phyloP scores from a whole-genome alignment of 2,329 filamentous ascomycete genomes.

The Lasiodiplodia hormozganensis region DNA sequence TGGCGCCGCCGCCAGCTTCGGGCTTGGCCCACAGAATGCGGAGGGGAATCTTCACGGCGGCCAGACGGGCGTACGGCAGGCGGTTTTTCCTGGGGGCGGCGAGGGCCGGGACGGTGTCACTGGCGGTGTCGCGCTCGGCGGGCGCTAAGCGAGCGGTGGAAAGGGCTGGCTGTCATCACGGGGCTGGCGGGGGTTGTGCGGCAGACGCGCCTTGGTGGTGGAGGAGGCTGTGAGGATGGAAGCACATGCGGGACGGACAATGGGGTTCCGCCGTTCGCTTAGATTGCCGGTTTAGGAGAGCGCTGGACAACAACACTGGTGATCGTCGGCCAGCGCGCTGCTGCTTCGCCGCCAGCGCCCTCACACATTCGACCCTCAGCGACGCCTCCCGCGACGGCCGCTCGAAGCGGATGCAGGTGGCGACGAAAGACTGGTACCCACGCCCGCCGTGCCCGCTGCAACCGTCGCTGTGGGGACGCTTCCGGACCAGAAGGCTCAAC shows the following conservation, averaged over 20 bases:
- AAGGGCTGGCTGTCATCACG: conserved; percentile 10
- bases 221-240: conserved; percentile 7
- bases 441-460: background rate
- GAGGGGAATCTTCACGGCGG: conserved; percentile 11
- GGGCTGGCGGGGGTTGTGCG: conserved; percentile 6
- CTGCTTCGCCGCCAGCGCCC: background rate
- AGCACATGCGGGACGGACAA: conserved; percentile 4
- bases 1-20: background rate
- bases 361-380: background rate
- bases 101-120: conserved; percentile 12
- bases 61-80: conserved; percentile 1
- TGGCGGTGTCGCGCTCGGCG: background rate
- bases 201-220: conserved; percentile 12
- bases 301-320: conserved; percentile 15
- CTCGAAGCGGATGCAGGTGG: conserved; percentile 15
- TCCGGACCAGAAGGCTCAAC: background rate
- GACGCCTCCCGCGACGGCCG: background rate
- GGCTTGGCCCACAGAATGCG: background rate
- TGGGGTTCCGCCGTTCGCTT: conserved; percentile 19
- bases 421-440: conserved; percentile 12
- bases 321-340: conserved; percentile 8
- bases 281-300: conserved; percentile 12
- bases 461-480: background rate
- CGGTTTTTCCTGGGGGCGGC: background rate
- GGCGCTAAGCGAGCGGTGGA: background rate